phyloP scores from a whole-genome alignment of 768 basidiomycete species.

The Boletus sp. region DNA sequence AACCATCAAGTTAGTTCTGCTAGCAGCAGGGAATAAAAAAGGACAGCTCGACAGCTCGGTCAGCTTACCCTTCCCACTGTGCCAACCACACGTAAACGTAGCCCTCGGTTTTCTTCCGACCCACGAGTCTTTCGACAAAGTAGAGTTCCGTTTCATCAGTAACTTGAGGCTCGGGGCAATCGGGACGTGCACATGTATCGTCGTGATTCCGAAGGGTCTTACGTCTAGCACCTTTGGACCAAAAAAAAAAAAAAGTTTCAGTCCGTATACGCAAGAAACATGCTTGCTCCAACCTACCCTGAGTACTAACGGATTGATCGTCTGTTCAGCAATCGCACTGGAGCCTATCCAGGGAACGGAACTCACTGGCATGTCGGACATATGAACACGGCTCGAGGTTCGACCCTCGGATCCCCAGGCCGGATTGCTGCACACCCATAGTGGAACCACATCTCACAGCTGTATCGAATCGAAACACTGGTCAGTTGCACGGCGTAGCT shows the following conservation, averaged over 20 bases:
- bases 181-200: conserved; percentile 24
- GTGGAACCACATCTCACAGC: conserved; percentile 49
- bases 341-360: not conserved
- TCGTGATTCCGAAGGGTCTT: conserved; percentile 5
- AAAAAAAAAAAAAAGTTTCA: not conserved
- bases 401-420: conserved; percentile 36
- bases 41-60: not conserved
- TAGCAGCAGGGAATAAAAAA: not conserved
- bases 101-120: conserved; percentile 18
- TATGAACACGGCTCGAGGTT: conserved; percentile 29
- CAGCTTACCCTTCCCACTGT: conserved; percentile 33
- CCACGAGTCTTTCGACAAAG: conserved; percentile 29
- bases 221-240: conserved; percentile 14
- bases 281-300: conserved; percentile 2
- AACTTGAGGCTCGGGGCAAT: conserved; percentile 18
- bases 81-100: conserved; percentile 26
- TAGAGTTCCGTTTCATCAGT: conserved; percentile 9
- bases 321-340: not conserved
- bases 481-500: not conserved
- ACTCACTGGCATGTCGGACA: conserved; percentile 44
- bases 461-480: conserved; percentile 8
- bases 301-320: conserved; percentile 1
- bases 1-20: not conserved
- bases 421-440: conserved; percentile 47
- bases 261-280: not conserved